Evolutionary conservation across 768 basidiomycete species (phyloP).

Genomic region (Mycena galericulata): DNA sequence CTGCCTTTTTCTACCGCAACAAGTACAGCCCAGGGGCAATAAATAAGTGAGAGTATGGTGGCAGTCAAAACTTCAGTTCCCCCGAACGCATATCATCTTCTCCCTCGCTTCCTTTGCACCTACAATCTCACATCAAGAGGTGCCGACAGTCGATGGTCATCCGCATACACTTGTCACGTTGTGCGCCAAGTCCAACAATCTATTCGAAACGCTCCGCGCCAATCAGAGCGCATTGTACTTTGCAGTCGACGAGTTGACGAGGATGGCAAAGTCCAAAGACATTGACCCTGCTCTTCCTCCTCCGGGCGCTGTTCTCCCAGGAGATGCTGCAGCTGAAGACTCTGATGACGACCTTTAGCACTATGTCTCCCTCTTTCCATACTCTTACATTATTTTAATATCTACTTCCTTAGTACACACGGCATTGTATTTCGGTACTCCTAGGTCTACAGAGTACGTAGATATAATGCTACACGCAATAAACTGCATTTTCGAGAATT

Average conservation of each 20-base stretch:
- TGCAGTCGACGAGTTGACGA: background rate
- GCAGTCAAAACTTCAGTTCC: constrained; percentile 13
- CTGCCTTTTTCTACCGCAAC: too few relatives aligned
- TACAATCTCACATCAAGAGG: background rate
- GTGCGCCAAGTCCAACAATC: background rate
- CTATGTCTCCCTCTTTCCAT: too few relatives aligned
- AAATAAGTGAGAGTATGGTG: too few relatives aligned
- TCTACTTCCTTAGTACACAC: too few relatives aligned
- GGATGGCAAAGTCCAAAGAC: background rate
- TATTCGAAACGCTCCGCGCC: background rate
- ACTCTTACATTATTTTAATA: too few relatives aligned
- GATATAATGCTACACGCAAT: too few relatives aligned
- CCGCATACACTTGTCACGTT: constrained; percentile 2
- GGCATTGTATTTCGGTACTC: too few relatives aligned
- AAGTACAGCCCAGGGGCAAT: too few relatives aligned
- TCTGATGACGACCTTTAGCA: too few relatives aligned
- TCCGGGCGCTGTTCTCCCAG: background rate
- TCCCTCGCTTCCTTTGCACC: background rate
- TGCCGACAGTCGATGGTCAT: background rate
- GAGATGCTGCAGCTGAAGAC: too few relatives aligned
- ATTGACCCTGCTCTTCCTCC: background rate
- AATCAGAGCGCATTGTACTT: background rate
- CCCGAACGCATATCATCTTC: constrained; percentile 8
- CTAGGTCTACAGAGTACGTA: too few relatives aligned
- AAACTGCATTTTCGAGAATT: background rate